Percentiles rank a stretch among this genome's conserved stretches.
Conservation (phyloP, 306 rosid species). For the Rubus parviflorus region DNA sequence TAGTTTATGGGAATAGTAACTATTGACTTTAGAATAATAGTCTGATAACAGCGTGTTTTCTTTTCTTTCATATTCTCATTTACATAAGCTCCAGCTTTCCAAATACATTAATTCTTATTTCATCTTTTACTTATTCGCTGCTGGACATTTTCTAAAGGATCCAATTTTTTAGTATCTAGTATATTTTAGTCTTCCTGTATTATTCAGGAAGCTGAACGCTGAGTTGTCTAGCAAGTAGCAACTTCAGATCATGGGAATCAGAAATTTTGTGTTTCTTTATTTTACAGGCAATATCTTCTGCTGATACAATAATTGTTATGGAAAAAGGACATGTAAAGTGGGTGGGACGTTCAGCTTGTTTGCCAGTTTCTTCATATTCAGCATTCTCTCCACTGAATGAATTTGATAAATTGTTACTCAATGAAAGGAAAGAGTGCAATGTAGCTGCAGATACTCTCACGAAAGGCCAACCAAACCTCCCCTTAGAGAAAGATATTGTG, state of each 20-base stretch:
- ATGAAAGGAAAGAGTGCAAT: constrained; percentile 44
- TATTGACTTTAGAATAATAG: not conserved
- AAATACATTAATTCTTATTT: not conserved
- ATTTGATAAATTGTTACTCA: constrained; percentile 47
- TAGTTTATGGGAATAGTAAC: not conserved
- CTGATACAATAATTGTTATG: constrained; percentile 71
- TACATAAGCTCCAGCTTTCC: not conserved
- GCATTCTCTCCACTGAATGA: constrained; percentile 69
- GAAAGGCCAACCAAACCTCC: constrained; percentile 28
- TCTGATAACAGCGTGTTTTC: not conserved
- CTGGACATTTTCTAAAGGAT: not conserved
- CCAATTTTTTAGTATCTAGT: not conserved
- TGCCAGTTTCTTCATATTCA: constrained; percentile 54
- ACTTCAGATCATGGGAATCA: not conserved
- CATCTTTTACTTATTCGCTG: not conserved
- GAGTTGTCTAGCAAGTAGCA: not conserved
- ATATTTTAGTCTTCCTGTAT: not conserved
- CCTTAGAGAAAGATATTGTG: constrained; percentile 36
- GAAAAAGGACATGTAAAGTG: constrained; percentile 83
- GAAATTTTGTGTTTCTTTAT: not conserved
- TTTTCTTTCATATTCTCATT: not conserved
- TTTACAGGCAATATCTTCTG: constrained; percentile 79
- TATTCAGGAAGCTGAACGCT: not conserved
- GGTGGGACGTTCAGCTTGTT: constrained; percentile 62
- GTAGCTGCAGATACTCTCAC: constrained; percentile 33